These are phyloP conservation scores for Fusarium anguioides DNA, from an alignment of 2,329 filamentous ascomycete genomes.

Conservation along the genomic window DNA sequence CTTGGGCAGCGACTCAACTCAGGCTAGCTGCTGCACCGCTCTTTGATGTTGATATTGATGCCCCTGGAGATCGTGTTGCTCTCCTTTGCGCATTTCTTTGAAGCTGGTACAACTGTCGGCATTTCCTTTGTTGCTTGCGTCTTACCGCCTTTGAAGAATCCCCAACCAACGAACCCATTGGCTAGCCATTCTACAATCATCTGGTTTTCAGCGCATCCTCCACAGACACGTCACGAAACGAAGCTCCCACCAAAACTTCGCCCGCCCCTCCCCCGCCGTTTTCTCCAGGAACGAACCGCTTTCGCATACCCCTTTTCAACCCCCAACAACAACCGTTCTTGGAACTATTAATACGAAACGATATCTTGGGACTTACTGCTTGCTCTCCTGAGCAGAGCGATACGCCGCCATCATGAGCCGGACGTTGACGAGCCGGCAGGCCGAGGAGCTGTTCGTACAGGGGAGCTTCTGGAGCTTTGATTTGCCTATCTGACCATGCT, in stretches of 20 bases:
- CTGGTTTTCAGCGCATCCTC: conserved; percentile 30
- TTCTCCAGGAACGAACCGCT: conserved; percentile 33
- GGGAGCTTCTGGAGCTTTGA: conserved; percentile 29
- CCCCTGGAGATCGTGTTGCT: conserved; percentile 34
- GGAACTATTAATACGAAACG: not conserved
- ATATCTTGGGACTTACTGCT: conserved; percentile 10
- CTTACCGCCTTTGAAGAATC: conserved; percentile 13
- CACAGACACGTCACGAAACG: conserved; percentile 38
- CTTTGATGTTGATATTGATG: conserved; percentile 29
- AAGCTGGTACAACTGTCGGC: conserved; percentile 9
- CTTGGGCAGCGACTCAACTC: conserved; percentile 3
- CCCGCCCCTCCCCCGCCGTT: conserved; percentile 39
- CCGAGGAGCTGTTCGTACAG: conserved; percentile 83
- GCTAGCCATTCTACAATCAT: conserved; percentile 1
- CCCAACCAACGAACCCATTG: conserved; percentile 12
- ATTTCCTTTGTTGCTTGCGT: conserved; percentile 30
- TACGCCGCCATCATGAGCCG: conserved; percentile 37
- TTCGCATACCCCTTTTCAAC: conserved; percentile 15
- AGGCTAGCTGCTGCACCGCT: conserved; percentile 35
- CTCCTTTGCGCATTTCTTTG: conserved; percentile 28
- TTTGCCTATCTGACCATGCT: conserved; percentile 33
- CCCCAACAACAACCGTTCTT: not conserved
- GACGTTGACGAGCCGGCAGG: conserved; percentile 65
- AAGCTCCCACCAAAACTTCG: conserved; percentile 39
- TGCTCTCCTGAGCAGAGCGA: conserved; percentile 32